Conservation (phyloP, 2,329 filamentous ascomycete species). For the Helminthosporium solani region DNA sequence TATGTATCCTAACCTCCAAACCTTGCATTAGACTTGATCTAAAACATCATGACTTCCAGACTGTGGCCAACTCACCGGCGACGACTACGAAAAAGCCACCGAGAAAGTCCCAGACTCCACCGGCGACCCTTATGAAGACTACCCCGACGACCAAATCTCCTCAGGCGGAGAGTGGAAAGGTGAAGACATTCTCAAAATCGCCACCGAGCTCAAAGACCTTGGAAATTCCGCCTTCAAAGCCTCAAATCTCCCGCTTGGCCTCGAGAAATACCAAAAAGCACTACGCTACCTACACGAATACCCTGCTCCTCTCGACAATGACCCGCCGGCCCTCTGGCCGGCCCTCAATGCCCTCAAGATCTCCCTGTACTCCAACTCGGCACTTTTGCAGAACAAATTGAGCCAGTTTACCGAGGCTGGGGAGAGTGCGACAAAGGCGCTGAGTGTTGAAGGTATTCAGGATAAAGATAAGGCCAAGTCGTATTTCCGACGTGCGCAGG, state of each 20-base stretch:
- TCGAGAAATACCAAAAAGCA: slow-evolving; percentile 94
- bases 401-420: slow-evolving; percentile 69
- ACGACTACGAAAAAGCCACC: slow-evolving; percentile 65
- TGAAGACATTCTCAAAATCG: slow-evolving; percentile 72
- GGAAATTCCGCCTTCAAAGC: slow-evolving; percentile 92
- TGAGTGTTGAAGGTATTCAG: slow-evolving; percentile 63
- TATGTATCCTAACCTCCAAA: slow-evolving; percentile 17
- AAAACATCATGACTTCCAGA: slow-evolving; percentile 48
- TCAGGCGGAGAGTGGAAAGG: slow-evolving; percentile 62
- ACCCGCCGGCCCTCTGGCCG: slow-evolving; percentile 65
- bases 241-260: slow-evolving; percentile 66
- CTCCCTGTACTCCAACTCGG: slow-evolving; percentile 83
- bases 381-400: slow-evolving; percentile 82
- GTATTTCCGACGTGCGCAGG: slow-evolving; percentile 76
- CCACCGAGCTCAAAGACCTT: slow-evolving; percentile 81
- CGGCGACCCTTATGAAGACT: slow-evolving; percentile 93
- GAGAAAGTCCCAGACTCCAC: slow-evolving; percentile 73
- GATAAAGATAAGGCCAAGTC: slow-evolving; percentile 87
- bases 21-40: too few relatives aligned
- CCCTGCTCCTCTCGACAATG: slow-evolving; percentile 66
- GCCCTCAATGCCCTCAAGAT: slow-evolving; percentile 76
- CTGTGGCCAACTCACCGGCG: slow-evolving; percentile 80
- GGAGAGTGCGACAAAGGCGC: slow-evolving; percentile 69
- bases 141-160: slow-evolving; percentile 75
- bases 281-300: slow-evolving; percentile 87